A percentile compares a stretch with the other conserved stretches of the same genome.
phyloP scores from a whole-genome alignment of 257 asterid species.

The Primulina eburnea region DNA sequence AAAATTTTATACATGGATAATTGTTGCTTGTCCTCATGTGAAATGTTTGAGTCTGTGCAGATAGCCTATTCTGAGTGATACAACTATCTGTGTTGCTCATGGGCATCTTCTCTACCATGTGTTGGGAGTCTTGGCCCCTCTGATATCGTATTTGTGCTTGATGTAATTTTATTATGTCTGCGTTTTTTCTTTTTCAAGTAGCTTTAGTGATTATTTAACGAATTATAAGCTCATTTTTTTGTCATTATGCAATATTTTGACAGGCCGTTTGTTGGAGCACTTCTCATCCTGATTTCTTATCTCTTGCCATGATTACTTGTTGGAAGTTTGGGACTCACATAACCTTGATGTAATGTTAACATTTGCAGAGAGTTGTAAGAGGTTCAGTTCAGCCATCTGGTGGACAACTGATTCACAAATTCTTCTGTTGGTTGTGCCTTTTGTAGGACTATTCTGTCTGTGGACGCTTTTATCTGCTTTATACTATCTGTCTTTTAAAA shows the following conservation, averaged over 20 bases:
- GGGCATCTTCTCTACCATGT: slow-evolving; percentile 30
- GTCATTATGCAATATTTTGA: slow-evolving; percentile 49
- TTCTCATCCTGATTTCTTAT: slow-evolving; percentile 77
- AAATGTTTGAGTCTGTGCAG: slow-evolving; percentile 47
- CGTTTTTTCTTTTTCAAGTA: slow-evolving; percentile 22
- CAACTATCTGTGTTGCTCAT: slow-evolving; percentile 32
- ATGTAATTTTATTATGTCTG: slow-evolving; percentile 12
- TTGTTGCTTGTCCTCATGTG: slow-evolving; percentile 15
- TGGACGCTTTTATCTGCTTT: slow-evolving; percentile 43
- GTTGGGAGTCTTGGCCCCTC: slow-evolving; percentile 27
- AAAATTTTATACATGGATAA: neutral
- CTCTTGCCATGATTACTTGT: slow-evolving; percentile 85
- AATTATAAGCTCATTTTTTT: slow-evolving; percentile 42
- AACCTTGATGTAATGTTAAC: slow-evolving; percentile 92
- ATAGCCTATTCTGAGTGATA: slow-evolving; percentile 33
- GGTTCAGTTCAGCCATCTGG: slow-evolving; percentile 40
- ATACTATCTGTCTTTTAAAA: slow-evolving; percentile 30
- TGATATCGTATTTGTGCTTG: slow-evolving; percentile 22
- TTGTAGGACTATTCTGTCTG: slow-evolving; percentile 50
- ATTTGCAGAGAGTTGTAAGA: slow-evolving; percentile 74
- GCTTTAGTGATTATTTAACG: slow-evolving; percentile 20
- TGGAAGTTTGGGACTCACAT: slow-evolving; percentile 99
- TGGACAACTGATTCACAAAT: slow-evolving; percentile 33
- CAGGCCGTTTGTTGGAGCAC: slow-evolving; percentile 95
- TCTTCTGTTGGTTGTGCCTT: slow-evolving; percentile 42